Conservation (phyloP, 169 alveolate species). For the Eimeria maxima region DNA sequence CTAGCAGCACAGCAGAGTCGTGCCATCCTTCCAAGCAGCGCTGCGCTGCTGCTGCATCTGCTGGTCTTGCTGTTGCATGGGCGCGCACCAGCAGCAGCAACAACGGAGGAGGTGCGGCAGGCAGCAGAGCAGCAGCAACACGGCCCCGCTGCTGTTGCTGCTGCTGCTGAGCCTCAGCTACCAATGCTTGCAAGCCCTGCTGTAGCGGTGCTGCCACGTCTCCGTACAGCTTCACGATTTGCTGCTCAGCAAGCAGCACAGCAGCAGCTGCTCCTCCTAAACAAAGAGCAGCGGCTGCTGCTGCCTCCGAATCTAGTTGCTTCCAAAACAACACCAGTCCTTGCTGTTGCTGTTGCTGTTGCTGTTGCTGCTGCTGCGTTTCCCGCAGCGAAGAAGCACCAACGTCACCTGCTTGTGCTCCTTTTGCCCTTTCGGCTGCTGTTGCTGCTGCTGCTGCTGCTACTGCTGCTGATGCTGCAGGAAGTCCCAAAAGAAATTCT, state of each 20-base stretch:
- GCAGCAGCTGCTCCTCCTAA: slow-evolving; percentile 24
- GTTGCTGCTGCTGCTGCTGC: slow-evolving; percentile 51
- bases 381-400: not conserved
- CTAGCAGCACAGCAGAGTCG: slow-evolving; percentile 29
- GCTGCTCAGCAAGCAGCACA: slow-evolving; percentile 38
- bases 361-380: not conserved
- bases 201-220: slow-evolving; percentile 52
- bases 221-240: not conserved
- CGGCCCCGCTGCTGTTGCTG: slow-evolving; percentile 47
- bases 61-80: not conserved
- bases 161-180: slow-evolving; percentile 39
- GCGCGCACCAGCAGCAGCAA: slow-evolving; percentile 61
- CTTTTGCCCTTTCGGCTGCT: not conserved
- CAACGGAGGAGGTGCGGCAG: slow-evolving; percentile 62
- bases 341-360: slow-evolving; percentile 35
- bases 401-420: not conserved
- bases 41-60: slow-evolving; percentile 55
- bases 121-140: slow-evolving; percentile 66
- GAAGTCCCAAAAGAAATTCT: not conserved
- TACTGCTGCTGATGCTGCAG: not conserved
- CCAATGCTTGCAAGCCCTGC: slow-evolving; percentile 20
- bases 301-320: not conserved
- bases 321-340: not conserved
- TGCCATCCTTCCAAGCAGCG: slow-evolving; percentile 71
- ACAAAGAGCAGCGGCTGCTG: slow-evolving; percentile 13